Evolutionary conservation across 2,329 filamentous ascomycete species (phyloP).

Genomic region (Phaeophleospora eucalypticola): DNA sequence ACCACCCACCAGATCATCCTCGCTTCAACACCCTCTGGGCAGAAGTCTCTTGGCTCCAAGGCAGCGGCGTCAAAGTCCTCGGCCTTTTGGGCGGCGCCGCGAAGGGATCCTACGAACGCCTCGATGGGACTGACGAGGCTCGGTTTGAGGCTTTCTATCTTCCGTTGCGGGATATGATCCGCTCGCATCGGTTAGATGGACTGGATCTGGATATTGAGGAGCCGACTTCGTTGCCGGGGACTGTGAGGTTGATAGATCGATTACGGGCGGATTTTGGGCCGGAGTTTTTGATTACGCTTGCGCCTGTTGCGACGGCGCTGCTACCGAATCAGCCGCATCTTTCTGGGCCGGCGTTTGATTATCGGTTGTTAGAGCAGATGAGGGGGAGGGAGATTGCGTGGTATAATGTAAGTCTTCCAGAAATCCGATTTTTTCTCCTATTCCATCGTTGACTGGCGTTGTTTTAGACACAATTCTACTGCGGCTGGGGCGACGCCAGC

Average conservation of each 20-base stretch:
- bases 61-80: slow-evolving; percentile 71
- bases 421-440: not conserved
- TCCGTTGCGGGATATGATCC: slow-evolving; percentile 63
- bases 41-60: slow-evolving; percentile 69
- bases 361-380: slow-evolving; percentile 66
- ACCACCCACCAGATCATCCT: slow-evolving; percentile 61
- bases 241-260: slow-evolving; percentile 50
- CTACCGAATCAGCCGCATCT: slow-evolving; percentile 57
- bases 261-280: slow-evolving; percentile 61
- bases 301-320: slow-evolving; percentile 74
- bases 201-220: slow-evolving; percentile 81
- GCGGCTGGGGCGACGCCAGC: slow-evolving; percentile 71
- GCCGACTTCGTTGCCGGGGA: slow-evolving; percentile 61
- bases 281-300: slow-evolving; percentile 71
- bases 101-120: slow-evolving; percentile 61
- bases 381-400: slow-evolving; percentile 66
- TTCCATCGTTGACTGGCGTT: slow-evolving; percentile 2
- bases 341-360: slow-evolving; percentile 68
- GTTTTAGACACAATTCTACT: slow-evolving; percentile 72
- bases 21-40: slow-evolving; percentile 72
- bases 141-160: slow-evolving; percentile 70
- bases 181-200: slow-evolving; percentile 60
- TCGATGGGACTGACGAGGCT: slow-evolving; percentile 54
- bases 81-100: slow-evolving; percentile 87
- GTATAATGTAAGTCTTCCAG: slow-evolving; percentile 58